These are phyloP conservation scores for Ocimum tenuiflorum DNA, from an alignment of 257 asterid genomes.

Conservation along the genomic window DNA sequence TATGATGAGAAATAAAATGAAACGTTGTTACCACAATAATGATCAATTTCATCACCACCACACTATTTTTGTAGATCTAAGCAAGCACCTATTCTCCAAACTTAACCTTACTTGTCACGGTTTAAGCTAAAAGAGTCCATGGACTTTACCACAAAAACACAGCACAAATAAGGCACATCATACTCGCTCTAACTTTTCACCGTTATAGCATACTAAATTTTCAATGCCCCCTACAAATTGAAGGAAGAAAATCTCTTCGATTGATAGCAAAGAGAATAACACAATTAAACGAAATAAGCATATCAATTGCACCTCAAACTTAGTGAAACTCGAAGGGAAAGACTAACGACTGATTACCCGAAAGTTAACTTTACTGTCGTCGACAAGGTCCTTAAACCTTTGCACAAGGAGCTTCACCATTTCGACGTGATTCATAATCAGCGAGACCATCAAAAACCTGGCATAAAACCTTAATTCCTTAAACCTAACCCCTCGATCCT, in stretches of 20 bases:
- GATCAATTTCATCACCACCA: conserved; percentile 4
- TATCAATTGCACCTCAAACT: conserved; percentile 8
- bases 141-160: neutral
- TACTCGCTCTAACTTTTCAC: neutral
- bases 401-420: conserved; percentile 71
- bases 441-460: conserved; percentile 78
- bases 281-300: neutral
- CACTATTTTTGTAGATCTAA: conserved; percentile 9
- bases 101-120: neutral
- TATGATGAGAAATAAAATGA: neutral
- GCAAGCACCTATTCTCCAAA: conserved; percentile 6
- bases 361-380: conserved; percentile 63
- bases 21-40: neutral
- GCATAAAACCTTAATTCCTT: conserved; percentile 95
- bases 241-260: neutral
- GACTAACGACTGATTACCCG: conserved; percentile 42
- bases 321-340: conserved; percentile 6
- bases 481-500: conserved; percentile 75
- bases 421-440: conserved; percentile 63
- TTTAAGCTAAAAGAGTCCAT: neutral
- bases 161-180: neutral
- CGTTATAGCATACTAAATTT: conserved; percentile 3
- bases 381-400: conserved; percentile 73
- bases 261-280: neutral
- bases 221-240: neutral